phyloP scores from a whole-genome alignment of 1,284 basidiomycete genomes.

The Leccinum insolens region DNA sequence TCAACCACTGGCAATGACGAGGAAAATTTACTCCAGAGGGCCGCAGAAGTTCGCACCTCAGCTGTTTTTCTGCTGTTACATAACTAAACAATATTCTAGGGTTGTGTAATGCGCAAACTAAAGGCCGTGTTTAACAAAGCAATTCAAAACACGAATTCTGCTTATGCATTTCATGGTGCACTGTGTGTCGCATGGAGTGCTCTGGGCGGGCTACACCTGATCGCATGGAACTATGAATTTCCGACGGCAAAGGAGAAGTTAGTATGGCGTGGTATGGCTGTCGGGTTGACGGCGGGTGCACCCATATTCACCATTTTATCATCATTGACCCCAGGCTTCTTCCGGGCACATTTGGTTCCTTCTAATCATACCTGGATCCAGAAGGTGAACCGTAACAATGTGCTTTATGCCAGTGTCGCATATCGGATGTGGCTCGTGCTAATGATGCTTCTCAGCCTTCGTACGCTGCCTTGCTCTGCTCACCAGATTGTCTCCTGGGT shows the following conservation, averaged over 20 bases:
- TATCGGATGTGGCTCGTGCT: no score
- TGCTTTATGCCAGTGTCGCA: no score
- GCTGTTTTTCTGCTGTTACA: neutral
- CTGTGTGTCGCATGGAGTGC: fast-evolving
- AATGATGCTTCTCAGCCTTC: neutral
- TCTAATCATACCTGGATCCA: no score
- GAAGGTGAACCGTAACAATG: no score
- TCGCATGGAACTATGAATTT: neutral
- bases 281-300: neutral
- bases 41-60: neutral
- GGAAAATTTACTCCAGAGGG: neutral
- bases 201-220: neutral
- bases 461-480: neutral
- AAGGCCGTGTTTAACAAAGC: no score
- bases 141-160: no score
- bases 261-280: neutral
- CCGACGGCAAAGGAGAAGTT: neutral
- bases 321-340: no score
- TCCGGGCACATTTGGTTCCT: no score
- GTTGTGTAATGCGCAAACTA: no score
- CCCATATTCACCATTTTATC: no score
- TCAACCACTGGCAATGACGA: neutral
- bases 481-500: neutral
- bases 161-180: no score
- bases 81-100: no score